Evolutionary conservation across 1,284 basidiomycete species (phyloP), one percentile per base, ranked within the genome.

Genomic region (Ceratobasidium sp.): DNA sequence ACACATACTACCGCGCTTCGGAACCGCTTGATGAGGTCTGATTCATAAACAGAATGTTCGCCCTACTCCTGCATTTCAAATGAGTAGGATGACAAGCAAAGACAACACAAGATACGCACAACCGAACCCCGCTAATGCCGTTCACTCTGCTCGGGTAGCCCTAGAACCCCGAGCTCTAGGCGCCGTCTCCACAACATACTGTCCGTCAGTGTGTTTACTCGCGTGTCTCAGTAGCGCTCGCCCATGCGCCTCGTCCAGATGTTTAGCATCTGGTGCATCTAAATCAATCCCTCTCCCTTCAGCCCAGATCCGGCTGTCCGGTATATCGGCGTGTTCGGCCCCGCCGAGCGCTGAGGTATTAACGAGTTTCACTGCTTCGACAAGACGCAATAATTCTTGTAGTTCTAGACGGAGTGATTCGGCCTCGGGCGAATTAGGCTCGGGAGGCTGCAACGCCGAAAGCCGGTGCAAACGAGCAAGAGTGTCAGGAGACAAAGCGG

Each of bases 331-430:
- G 33, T 78, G 76, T 6, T 83, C 77, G 67, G 78, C 79, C 40
- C 83, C 83, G 28, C 53, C 49, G 28, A 79, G 55, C 49, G 64
- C 9, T 3, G 80, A 80, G 12, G 79, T 81, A 23, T 80, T 75
- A 56, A 81, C 90, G 40, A 93, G 83, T 83, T 89, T 92, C 72
- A 94, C 93, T 5, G 93, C 93, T 82, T 95, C 93, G 12, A 95
- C 93, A 7, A 95, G 86, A 80, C 88, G 89, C 78, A 94, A 86
- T 60, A 95, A 88, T 73, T 91, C 91, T 81, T 92, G 91, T 80
- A 95, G 85, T 79, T 93, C 91, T 42, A 80, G 79, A 77, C 89
- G 90, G 55, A 92, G 84, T 28, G 84, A 82, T 5, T 83, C 82
- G 80, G 91, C 88, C 79, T 90, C 89, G 4, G 83, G 81, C 0